Conservation (phyloP, 352 stramenopile species). For the Detonula confervacea region DNA sequence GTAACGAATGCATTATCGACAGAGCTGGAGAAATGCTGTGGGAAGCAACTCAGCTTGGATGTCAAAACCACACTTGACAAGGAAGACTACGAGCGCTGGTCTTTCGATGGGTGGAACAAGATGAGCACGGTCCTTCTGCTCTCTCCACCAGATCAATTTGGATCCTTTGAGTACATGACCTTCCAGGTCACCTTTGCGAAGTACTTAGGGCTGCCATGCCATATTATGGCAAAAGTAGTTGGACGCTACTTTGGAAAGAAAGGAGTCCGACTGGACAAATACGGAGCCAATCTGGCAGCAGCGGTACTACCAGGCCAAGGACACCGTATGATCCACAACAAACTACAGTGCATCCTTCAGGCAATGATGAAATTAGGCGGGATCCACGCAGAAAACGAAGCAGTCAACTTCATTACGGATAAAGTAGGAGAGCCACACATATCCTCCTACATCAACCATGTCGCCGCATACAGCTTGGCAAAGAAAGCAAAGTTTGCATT, state of each 20-base stretch:
- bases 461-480: not conserved
- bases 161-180: constrained; percentile 4
- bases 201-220: constrained; percentile 30
- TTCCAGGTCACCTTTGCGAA: constrained; percentile 3
- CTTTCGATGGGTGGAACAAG: not conserved
- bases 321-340: constrained; percentile 3
- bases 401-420: not conserved
- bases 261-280: constrained; percentile 14
- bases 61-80: not conserved
- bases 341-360: constrained; percentile 6
- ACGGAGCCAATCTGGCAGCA: constrained; percentile 30
- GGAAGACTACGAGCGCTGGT: not conserved
- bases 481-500: not conserved
- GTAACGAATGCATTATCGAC: too few species aligned
- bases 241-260: constrained; percentile 31
- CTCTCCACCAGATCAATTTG: not conserved
- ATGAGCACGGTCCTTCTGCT: not conserved
- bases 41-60: not conserved
- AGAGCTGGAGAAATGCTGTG: not conserved
- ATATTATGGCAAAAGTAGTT: constrained; percentile 4
- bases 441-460: not conserved
- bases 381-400: too few species aligned
- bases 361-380: too few species aligned
- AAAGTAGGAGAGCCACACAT: not conserved
- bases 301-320: constrained; percentile 21